Evolutionary conservation across 768 basidiomycete genomes (phyloP).

Genomic region (Boletus eberwhitei): DNA sequence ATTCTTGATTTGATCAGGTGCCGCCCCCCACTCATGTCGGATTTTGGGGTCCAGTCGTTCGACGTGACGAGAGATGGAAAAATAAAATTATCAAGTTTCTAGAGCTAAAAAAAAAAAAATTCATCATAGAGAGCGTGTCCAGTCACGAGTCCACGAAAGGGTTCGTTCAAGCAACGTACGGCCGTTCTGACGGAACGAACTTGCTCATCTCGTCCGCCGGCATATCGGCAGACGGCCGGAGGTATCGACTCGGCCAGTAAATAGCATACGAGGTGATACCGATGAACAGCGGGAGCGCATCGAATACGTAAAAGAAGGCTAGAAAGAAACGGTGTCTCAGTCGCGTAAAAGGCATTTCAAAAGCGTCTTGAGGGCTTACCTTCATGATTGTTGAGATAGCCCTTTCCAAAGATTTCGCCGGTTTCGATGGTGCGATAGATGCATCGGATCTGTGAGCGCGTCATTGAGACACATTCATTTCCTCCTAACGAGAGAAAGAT

Average conservation of each 20-base stretch:
- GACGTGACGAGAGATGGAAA: too few relatives aligned
- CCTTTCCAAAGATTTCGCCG: conserved; percentile 13
- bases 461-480: too few relatives aligned
- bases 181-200: background rate
- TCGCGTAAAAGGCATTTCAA: background rate
- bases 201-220: background rate
- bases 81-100: too few relatives aligned
- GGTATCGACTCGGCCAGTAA: conserved; percentile 30
- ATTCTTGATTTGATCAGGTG: too few relatives aligned
- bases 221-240: background rate
- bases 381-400: conserved; percentile 25
- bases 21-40: too few relatives aligned
- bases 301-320: conserved; percentile 31
- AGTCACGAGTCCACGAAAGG: too few relatives aligned
- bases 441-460: conserved; percentile 15
- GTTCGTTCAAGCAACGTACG: background rate
- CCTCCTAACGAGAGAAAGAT: background rate
- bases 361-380: background rate
- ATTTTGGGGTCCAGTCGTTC: too few relatives aligned
- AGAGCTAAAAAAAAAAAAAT: too few relatives aligned
- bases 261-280: conserved; percentile 22
- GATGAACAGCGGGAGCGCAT: conserved; percentile 28
- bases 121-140: too few relatives aligned
- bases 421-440: conserved; percentile 29
- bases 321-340: too few relatives aligned